Evolutionary conservation across 2,329 filamentous ascomycete species (phyloP), one percentile per base, ranked within the genome.

Genomic region (Fusarium buxicola): DNA sequence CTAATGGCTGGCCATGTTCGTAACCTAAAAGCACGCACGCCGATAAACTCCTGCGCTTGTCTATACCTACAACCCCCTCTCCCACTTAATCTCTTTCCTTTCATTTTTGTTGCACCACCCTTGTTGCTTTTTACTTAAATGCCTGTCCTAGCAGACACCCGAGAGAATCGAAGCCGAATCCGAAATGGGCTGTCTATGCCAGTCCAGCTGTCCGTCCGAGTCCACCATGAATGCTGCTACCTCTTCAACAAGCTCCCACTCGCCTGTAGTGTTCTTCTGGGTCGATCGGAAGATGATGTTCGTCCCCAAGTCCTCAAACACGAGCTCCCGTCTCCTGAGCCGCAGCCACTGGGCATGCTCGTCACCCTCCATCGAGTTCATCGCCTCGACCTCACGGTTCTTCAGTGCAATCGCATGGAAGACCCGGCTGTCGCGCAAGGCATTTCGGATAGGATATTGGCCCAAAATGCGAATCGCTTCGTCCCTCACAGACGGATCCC

Each of bases 381-480:
- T 66, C 1, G 46, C 25, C 65, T 81, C 79, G 1, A 76, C 63
- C 34, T 74, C 73, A 2, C 71, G 65, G 60, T 79, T 79, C 45
- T 74, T 74, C 2, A 77, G 55, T 2, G 74, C 75, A 43, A 81
- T 76, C 5, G 77, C 78, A 1, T 74, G 62, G 39, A 80, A 77
- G 1, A 78, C 71, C 12, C 76, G 72, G 41, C 75, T 80, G 56
- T 81, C 79, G 18, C 79, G 76, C 8, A 82, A 72, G 2, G 78
- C 79, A 56, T 82, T 81, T 27, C 77, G 74, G 3, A 79, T 74
- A 4, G 79, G 79, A 25, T 81, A 78, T 41, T 73, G 65, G 5
- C 71, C 71, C 13, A 82, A 68, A 15, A 82, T 76, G 8, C 75
- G 71, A 12, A 78, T 75, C 8, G 80, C 75, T 5, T 81, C 76